Conservation (phyloP, 768 basidiomycete genomes). For the Pisolithus albus region DNA sequence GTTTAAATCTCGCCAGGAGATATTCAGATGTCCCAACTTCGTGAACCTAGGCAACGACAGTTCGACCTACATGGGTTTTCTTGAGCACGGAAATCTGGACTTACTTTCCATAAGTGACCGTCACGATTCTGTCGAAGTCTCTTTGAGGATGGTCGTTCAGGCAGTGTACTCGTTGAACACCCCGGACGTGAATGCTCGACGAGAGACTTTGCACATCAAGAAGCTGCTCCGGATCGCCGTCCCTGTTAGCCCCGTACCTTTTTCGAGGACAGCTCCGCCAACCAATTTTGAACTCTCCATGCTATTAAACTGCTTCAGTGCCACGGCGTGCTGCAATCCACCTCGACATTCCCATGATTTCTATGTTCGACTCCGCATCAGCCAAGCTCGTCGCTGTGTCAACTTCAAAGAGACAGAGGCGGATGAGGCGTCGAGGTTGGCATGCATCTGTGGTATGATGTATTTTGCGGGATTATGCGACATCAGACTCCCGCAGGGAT, state of each 20-base stretch:
- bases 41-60: conserved; percentile 58
- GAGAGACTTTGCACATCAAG: conserved; percentile 41
- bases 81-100: conserved; percentile 47
- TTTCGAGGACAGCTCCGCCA: conserved; percentile 48
- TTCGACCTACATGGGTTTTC: conserved; percentile 66
- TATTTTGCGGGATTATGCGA: conserved; percentile 57
- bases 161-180: conserved; percentile 32
- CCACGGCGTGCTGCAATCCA: conserved; percentile 63
- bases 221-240: conserved; percentile 67
- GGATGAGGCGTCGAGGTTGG: conserved; percentile 55
- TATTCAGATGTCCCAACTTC: conserved; percentile 74
- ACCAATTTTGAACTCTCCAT: conserved; percentile 54
- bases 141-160: conserved; percentile 75
- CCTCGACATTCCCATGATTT: conserved; percentile 50
- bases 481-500: conserved; percentile 45
- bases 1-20: conserved; percentile 57
- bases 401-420: conserved; percentile 53
- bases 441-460: conserved; percentile 70
- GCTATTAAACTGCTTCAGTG: conserved; percentile 77
- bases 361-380: conserved; percentile 45
- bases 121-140: conserved; percentile 67
- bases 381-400: conserved; percentile 62
- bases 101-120: conserved; percentile 45
- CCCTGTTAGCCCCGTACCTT: conserved; percentile 64
- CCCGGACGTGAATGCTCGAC: conserved; percentile 26